A percentile compares a stretch with the other conserved stretches of the same genome.
These are phyloP conservation scores for Pseudogymnoascus sp. DNA, from an alignment of 2,329 filamentous ascomycete genomes.

Conservation along the genomic window DNA sequence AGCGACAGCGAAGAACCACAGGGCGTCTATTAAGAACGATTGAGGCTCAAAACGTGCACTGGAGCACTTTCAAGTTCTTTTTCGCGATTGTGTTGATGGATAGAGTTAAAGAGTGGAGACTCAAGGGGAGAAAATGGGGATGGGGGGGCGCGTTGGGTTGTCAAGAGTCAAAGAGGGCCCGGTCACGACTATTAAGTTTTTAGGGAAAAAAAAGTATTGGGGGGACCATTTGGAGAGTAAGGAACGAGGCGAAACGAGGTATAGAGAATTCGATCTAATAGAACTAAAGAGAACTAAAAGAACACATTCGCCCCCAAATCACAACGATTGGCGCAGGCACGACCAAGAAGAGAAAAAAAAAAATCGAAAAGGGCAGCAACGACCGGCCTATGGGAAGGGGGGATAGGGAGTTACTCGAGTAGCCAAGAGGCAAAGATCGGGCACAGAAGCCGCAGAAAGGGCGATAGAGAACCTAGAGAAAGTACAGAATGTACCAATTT, in stretches of 20 bases:
- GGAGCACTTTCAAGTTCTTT: constrained; percentile 7
- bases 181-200: constrained; percentile 7
- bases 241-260: not conserved
- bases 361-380: not conserved
- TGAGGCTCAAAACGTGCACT: constrained; percentile 8
- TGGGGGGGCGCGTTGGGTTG: constrained; percentile 6
- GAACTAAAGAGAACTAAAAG: constrained; percentile 1
- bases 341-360: constrained; percentile 6
- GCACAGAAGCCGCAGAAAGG: not conserved
- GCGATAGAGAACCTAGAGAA: not conserved
- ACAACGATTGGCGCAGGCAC: not conserved
- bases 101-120: constrained; percentile 9
- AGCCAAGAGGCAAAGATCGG: constrained; percentile 1
- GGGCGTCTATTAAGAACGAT: not conserved
- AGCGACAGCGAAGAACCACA: constrained; percentile 8
- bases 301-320: not conserved
- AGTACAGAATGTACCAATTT: not conserved
- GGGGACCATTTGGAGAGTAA: not conserved
- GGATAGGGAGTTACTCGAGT: constrained; percentile 5
- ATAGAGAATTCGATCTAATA: not conserved
- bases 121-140: constrained; percentile 7
- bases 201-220: not conserved
- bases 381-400: constrained; percentile 2
- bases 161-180: constrained; percentile 7
- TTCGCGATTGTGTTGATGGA: constrained; percentile 9